Evolutionary conservation across 352 stramenopile species (phyloP), one percentile per base, ranked within the genome.

Genomic region (Phytophthora europaea): DNA sequence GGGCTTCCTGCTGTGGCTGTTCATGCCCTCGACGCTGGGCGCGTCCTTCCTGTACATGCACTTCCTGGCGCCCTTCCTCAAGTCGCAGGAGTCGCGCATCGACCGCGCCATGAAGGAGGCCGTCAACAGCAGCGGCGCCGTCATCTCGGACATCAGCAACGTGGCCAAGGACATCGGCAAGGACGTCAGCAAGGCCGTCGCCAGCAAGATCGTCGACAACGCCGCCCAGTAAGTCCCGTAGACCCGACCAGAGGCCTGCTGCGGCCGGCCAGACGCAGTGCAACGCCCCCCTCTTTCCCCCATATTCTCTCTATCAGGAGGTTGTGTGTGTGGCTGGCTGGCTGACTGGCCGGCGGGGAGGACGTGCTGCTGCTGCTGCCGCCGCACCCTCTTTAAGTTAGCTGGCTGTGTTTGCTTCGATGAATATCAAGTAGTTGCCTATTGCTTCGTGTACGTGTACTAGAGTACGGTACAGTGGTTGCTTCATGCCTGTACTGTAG

Each of bases 1-100:
- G 23, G 97, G 95, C 54, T 99, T 99, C 84, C 88, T 99, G 61
- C 79, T 99, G 22, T 99, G 97, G 96, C 87, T 98, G 36, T 99
- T 99, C 85, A 91, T 99, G 74, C 98, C 97, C n/a, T 98, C 97
- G 77, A 98, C 96, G 43, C 83, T 96, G 66, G 97, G 97, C 36
- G 95, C 97, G 20, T 98, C 94, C 61, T 99, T 98, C 81, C 80
- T 99, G 31, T 99, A 99, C 82, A 93, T 94, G 65, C 90, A 93
- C 82, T 98, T 99, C 74, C 78, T 99, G 47, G 75, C 85, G 28
- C 90, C 92, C 18, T 96, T 95, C 79, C 65, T 97, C 23, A 95
- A 94, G 85, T 83, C 72, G 57, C 81, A 97, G 43, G 90, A 95
- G 74, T 86, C 79, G 36, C 84, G 87, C 70, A 94, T 97, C 70